Base-by-base conservation (phyloP, 345 rosid genomes). In the Citrus maxima region DNA sequence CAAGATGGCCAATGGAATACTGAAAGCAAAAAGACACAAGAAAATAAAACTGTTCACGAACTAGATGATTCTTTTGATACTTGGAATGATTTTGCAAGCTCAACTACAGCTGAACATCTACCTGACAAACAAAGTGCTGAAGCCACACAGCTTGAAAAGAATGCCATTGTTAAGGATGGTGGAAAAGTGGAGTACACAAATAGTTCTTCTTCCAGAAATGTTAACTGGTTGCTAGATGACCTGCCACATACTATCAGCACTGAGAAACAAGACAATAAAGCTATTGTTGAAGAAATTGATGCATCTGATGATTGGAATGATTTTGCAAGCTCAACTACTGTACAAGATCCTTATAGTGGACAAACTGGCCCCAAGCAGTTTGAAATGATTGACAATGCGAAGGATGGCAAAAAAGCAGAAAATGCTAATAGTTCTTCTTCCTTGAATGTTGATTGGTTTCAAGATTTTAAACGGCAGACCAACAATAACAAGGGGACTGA, bases 81-180 rank as follows among this genome's bases (percentile, higher is more conserved):
- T 32, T 90, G 95, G 98, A 90, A 87, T 85, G 97, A 93, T 86
- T 89, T 95, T 81, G 78, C 86, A 30, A 82, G 92, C 81, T 88
- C 98, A 37, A 78, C 84, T 66, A 82, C 75, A 78, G 82, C 77
- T 28, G 83, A 81, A 71, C 73, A 76, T 85, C 82, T 82, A 83
- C 66, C 75, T 75, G 79, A 65, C 34, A 51, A 71, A 35, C 62
- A 32, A 55, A 37, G 9, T 65, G 61, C 42, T 18, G 56, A 67
- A 18, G 32, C 28, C 37, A 55, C 56, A 65, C 73, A 37, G 21
- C 19, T 77, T 55, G 73, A 67, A 56, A 37, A 10, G 55, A 67
- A 5, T 34, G 51, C 32, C 12, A 21, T 54, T 58, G 66, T 34
- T 24, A 19, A 67, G 65, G 73, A 35, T 67, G 21, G 72, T 55